Evolutionary conservation across 2,329 filamentous ascomycete genomes (phyloP), one percentile per base, ranked within the genome.

Genomic region (Fusarium dimerum): DNA sequence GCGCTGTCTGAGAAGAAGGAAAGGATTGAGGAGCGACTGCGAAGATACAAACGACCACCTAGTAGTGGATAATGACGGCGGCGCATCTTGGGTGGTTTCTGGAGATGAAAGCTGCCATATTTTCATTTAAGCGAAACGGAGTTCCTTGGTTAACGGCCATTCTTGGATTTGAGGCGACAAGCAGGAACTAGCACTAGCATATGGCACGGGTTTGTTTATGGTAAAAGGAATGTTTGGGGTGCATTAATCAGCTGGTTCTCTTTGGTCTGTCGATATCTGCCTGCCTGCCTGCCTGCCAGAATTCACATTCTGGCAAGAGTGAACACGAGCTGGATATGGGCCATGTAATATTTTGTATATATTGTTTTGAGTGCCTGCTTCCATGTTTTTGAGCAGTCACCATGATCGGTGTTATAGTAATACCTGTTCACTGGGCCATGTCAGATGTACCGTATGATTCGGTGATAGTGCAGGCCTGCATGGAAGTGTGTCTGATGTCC

Each of bases 111-210:
- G 68, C 68, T 59, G 51, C 56, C 71, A 69, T 69, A 73, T 73
- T 26, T 26, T 26, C 66, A 66, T 26, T 26, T 66, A 66, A 72
- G 69, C 70, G 69, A 64, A 68, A 61, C 62, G 70, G 70, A 68
- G 69, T 73, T 72, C 60, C 65, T 55, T 66, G 54, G 52, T 63
- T 64, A 38, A 40, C 11, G 10, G 32, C 32, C 32, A 5, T 12
- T 29, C 34, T 16, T 45, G 40, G 32, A 43, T 48, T 32, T 41
- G 45, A 17, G 32, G 13, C 32, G 10, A 11, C 11, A 15, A 15
- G 30, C 32, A 15, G 10, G 32, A 10, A 11, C 13, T 10, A 4
- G 32, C 32, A 36, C 10, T n/a, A 36, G 32, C 5, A 36, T 36
- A 15, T 9, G 10, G 32, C 32, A 36, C 13, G 4, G 3, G 10